These are phyloP conservation scores for Paracoccidioides brasiliensis DNA, from an alignment of 2,329 filamentous ascomycete genomes.

Conservation along the genomic window DNA sequence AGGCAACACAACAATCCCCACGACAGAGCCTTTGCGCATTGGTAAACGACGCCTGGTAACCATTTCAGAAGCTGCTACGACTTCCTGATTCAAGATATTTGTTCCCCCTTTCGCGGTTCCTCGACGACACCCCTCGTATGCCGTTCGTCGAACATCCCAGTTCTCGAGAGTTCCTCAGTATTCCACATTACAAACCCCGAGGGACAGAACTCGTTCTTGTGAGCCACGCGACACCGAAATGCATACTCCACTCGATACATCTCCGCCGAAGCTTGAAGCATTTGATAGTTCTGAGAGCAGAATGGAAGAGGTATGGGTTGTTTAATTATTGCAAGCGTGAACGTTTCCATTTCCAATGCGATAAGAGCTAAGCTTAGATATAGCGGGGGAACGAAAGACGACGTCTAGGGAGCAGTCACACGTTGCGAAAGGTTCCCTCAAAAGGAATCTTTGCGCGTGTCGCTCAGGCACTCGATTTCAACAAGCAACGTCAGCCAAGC, in stretches of 20 bases:
- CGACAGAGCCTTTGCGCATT: slow-evolving; percentile 39
- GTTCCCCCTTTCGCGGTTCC: slow-evolving; percentile 15
- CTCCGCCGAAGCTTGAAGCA: too few relatives aligned
- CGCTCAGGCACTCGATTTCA: slow-evolving; percentile 8
- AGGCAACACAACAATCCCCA: slow-evolving; percentile 6
- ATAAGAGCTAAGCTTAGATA: not conserved
- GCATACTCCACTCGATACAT: not conserved
- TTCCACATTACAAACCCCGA: not conserved
- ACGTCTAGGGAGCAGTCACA: not conserved
- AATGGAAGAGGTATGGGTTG: not conserved
- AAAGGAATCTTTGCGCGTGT: slow-evolving; percentile 8
- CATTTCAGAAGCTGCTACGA: slow-evolving; percentile 13
- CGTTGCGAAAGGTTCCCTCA: not conserved
- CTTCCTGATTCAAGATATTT: slow-evolving; percentile 5
- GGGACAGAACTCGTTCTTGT: not conserved
- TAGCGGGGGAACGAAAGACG: not conserved
- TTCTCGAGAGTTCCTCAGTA: not conserved
- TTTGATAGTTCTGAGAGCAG: not conserved
- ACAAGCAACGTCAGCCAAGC: slow-evolving; percentile 5
- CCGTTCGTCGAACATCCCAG: not conserved
- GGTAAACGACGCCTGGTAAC: slow-evolving; percentile 25
- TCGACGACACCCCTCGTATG: slow-evolving; percentile 17
- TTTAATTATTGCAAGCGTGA: not conserved
- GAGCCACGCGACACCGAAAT: not conserved
- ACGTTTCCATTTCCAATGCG: not conserved